phyloP scores from a whole-genome alignment of 2,329 filamentous ascomycete species.

The Helicocarpus griseus region DNA sequence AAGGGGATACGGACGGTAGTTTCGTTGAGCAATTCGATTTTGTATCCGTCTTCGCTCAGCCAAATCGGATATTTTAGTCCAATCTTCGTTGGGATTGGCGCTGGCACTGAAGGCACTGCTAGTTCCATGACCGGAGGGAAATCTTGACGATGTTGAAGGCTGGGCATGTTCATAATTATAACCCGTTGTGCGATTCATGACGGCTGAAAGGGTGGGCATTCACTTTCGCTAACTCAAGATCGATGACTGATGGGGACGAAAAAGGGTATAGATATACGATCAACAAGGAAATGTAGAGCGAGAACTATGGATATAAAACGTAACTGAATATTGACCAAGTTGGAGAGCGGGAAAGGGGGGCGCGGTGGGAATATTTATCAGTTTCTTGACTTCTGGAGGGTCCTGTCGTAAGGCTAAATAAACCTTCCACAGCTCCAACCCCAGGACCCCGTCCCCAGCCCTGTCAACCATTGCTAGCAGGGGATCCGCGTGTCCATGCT shows the following conservation, averaged over 20 bases:
- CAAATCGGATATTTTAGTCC: slow-evolving; percentile 97
- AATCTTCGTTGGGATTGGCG: slow-evolving; percentile 93
- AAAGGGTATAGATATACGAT: not conserved
- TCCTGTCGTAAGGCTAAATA: not conserved
- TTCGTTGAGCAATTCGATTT: slow-evolving; percentile 94
- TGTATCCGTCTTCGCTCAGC: slow-evolving; percentile 90
- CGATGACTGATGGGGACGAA: not conserved
- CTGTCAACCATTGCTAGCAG: not conserved
- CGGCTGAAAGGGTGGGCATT: slow-evolving; percentile 7
- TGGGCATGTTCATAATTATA: slow-evolving; percentile 18
- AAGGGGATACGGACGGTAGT: slow-evolving; percentile 61
- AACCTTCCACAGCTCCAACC: not conserved
- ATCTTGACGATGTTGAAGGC: slow-evolving; percentile 40
- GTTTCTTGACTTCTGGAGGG: not conserved
- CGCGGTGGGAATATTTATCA: slow-evolving; percentile 1
- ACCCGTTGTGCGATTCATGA: slow-evolving; percentile 23
- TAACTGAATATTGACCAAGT: not conserved
- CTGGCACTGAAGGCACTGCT: slow-evolving; percentile 93
- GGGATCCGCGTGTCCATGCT: not conserved
- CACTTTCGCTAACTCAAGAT: not conserved
- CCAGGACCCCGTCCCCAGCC: too few relatives aligned
- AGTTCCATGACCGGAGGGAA: slow-evolving; percentile 64
- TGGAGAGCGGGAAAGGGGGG: not conserved
- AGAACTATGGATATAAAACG: not conserved
- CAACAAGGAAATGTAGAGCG: not conserved